Evolutionary conservation across 129 eudicot genomes (phyloP).

Genomic region (Erigeron canadensis): DNA sequence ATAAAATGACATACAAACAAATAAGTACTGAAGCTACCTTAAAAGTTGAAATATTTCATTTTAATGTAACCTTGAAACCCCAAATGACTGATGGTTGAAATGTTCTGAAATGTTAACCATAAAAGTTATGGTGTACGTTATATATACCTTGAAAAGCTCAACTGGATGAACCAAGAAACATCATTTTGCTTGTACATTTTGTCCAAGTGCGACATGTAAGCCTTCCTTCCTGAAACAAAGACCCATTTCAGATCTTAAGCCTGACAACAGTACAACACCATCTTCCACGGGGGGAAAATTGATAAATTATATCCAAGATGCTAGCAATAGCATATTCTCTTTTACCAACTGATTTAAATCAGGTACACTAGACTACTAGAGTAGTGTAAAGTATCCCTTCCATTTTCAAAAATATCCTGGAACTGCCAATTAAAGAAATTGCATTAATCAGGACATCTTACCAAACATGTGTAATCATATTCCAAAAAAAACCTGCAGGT

Average conservation of each 20-base stretch:
- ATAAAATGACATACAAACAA: too few relatives aligned
- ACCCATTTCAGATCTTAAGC: too few relatives aligned
- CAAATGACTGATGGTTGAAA: too few relatives aligned
- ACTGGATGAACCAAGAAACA: constrained; percentile 95
- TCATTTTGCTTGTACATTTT: constrained; percentile 88
- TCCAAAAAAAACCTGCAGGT: too few relatives aligned
- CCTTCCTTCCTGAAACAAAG: constrained; percentile 72
- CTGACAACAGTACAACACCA: constrained; percentile 7
- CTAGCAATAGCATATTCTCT: constrained; percentile 38
- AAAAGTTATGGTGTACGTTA: not conserved
- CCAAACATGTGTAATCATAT: too few relatives aligned
- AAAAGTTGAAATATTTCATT: too few relatives aligned
- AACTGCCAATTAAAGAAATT: constrained; percentile 40
- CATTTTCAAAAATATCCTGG: constrained; percentile 21
- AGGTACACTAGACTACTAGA: not conserved
- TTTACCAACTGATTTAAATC: constrained; percentile 42
- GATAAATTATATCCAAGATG: not conserved
- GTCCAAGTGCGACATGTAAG: constrained; percentile 70
- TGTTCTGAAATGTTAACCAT: not conserved
- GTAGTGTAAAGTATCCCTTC: constrained; percentile 31
- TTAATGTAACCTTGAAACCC: too few relatives aligned
- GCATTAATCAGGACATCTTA: not conserved
- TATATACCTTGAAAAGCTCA: constrained; percentile 91
- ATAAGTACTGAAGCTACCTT: too few relatives aligned
- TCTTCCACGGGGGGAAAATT: too few relatives aligned